Conservation (phyloP, 371 early-diverging fungal genomes). For the Chytridiales sp. region DNA sequence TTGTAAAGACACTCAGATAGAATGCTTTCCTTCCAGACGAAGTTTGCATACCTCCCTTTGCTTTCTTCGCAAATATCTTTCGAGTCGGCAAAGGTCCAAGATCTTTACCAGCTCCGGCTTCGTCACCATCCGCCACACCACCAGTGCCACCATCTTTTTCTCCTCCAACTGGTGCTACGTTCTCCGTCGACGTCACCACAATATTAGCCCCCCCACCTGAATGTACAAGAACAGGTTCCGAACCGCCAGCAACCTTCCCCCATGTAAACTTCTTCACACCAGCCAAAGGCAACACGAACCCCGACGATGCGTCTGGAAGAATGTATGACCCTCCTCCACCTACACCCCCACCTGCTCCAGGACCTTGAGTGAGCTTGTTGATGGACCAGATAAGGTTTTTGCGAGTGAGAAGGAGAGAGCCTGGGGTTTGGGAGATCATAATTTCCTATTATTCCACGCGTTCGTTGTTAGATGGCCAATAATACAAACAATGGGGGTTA, state of each 20-base stretch:
- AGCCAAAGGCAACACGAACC: no score
- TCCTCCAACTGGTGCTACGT: no score
- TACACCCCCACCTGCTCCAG: background rate
- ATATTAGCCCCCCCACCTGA: no score
- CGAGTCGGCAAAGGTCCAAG: no score
- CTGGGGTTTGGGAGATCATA: constrained; percentile 13
- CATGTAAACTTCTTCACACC: no score
- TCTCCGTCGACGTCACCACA: no score
- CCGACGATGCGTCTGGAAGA: background rate
- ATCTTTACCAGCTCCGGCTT: no score
- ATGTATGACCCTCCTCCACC: background rate
- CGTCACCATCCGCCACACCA: no score
- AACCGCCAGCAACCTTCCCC: no score
- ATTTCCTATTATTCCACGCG: constrained; percentile 17
- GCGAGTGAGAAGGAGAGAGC: constrained; percentile 20
- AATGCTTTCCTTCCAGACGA: background rate
- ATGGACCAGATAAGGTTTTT: constrained; percentile 24
- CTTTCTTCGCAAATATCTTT: background rate
- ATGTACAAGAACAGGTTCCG: no score
- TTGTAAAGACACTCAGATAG: constrained; percentile 16
- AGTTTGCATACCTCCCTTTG: background rate
- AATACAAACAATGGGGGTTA: no score
- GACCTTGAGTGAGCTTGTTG: constrained; percentile 2
- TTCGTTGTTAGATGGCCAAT: background rate
- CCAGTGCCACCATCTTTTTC: no score